phyloP scores from a whole-genome alignment of 148 eudicot species.

The Vaccinium macrocarpon region DNA sequence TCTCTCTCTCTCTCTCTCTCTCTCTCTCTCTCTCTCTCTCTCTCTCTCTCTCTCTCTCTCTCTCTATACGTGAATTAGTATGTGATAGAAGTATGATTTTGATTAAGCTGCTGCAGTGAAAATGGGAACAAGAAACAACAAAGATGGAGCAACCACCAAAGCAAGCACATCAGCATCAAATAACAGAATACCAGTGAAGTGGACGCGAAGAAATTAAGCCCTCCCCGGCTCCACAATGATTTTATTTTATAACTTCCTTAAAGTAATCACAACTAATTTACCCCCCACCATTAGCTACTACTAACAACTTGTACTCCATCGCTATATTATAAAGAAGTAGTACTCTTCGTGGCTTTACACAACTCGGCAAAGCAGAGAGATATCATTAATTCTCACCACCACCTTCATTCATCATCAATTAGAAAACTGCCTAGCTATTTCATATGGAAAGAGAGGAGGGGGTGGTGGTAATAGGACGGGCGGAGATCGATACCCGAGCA shows the following conservation, averaged over 20 bases:
- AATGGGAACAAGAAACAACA: neutral
- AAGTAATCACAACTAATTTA: slow-evolving; percentile 3
- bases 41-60: neutral
- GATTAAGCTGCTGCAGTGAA: neutral
- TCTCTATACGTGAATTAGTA: too few relatives aligned
- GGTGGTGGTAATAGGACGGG: slow-evolving; percentile 58
- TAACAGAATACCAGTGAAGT: slow-evolving; percentile 75
- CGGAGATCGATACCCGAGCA: slow-evolving; percentile 59
- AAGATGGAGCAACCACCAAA: slow-evolving; percentile 31
- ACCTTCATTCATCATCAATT: slow-evolving; percentile 9
- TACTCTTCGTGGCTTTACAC: neutral
- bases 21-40: neutral
- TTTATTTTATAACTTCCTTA: slow-evolving; percentile 2
- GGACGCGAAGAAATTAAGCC: slow-evolving; percentile 72
- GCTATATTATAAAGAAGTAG: neutral
- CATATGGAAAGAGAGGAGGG: slow-evolving; percentile 42
- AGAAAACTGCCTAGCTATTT: neutral
- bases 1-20: neutral
- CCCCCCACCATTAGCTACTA: slow-evolving; percentile 11
- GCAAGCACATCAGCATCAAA: slow-evolving; percentile 33
- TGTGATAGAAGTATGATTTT: neutral
- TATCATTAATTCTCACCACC: neutral
- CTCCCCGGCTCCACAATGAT: neutral
- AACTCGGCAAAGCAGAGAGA: neutral
- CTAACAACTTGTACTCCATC: neutral